Base-by-base conservation (phyloP, 139 green algal species). In the Picochlorum sp. region DNA sequence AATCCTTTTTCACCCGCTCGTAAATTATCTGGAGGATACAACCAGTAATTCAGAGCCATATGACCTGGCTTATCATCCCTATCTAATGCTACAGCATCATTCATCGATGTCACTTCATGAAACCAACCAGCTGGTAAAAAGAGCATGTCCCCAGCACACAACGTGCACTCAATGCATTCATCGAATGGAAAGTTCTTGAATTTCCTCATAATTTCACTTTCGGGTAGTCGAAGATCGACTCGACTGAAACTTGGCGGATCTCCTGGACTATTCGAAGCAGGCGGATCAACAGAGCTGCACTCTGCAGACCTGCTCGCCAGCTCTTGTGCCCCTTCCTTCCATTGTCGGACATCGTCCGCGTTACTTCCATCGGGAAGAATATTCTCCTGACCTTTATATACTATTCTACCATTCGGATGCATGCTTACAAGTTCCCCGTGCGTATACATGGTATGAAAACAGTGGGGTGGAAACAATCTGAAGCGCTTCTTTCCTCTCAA, bases 31-130 rank as follows among this genome's bases (percentile, higher is more conserved):
- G 89, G 89, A 4, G 89, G 89, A 71, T 95, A 81, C 57, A 85
- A 89, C 87, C 89, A 96, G 63, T 86, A 95, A 76, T 92, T 95
- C 45, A 96, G 58, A 4, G 89, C 87, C 61, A 92, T 28, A 68
- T 95, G 89, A 46, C 50, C 30, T 16, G 58, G n/a, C n/a, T 52
- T 56, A 13, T 56, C 38, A 49, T 16, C 32, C 21, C 7, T 32
- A 21, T 20, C 28, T n/a, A 6, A 5, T 6, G 10, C 61, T 13
- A 10, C 49, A 15, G 38, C 56, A 18, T 13, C 24, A 24, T 46
- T 56, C 13, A 37, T 67, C 32, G 20, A 56, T 11, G 83, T 91
- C 16, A 94, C 89, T 74, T 95, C 86, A 62, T 95, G 89, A 66
- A 95, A 95, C 87, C 87, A 95, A 23, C 87, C 80, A 58, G 82